Evolutionary conservation across 2,329 filamentous ascomycete species (phyloP), one percentile per base, ranked within the genome.

Genomic region (Cercospora nicotianae): DNA sequence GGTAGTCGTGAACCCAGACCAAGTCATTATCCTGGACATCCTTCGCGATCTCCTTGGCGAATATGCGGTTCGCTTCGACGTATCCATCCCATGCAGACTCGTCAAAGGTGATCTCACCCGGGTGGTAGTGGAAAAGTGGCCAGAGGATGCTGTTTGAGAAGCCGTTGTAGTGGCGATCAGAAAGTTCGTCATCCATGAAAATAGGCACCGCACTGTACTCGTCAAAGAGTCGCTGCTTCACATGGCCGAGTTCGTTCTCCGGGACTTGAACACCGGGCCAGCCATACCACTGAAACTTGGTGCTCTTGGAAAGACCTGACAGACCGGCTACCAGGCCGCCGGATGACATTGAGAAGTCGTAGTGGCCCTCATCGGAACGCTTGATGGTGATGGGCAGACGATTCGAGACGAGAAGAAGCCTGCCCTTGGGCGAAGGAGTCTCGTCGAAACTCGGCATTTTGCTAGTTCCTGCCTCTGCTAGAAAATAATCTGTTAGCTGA

Each of bases 1-100:
- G 95, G 82, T 98, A 99, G 81, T 99, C 95, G 80, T 99, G 95
- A 5, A 99, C 92, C 95, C 95, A 99, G 75, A 99, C 91, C 75
- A 97, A 83, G 80, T 99, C 95, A 65, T 93, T 94, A 78, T 98
- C 94, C 79, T 94, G 87, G 10, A 97, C 92, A 75, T 97, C 92
- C 74, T 90, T 90, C 65, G 91, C 89, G 72, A 99, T 90, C 13
- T 91, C 90, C 82, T 94, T 90, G 67, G 95, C 94, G 77, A 98
- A 99, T 7, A 96, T 86, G 59, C 91, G 88, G 81, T 98, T 99
- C 72, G 96, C 94, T 77, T 97, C 91, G 76, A 90, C 90, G 83
- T 98, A 98, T 63, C 93, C 94, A 26, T 90, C 87, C 95, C 95
- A 99, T 3, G 93, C 91, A 51, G 90, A 91, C 82, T 98, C 94